These are phyloP conservation scores for Arthromyces matolae DNA, from an alignment of 768 basidiomycete species.

Conservation along the genomic window DNA sequence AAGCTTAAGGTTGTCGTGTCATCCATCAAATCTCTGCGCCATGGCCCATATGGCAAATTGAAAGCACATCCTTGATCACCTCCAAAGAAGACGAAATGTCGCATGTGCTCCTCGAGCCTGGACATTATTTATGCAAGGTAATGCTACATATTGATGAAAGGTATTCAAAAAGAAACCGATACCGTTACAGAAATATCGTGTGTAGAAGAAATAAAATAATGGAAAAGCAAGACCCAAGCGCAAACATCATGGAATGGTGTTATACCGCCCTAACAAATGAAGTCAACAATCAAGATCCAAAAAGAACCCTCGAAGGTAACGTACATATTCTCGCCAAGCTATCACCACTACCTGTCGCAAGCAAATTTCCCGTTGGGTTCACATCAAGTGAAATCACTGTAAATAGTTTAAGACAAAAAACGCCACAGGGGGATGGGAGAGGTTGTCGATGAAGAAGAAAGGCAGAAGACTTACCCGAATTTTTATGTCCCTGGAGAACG, in stretches of 20 bases:
- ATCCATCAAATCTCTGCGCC: too few species aligned
- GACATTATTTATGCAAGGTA: too few species aligned
- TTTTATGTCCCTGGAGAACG: constrained; percentile 79
- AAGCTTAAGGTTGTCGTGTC: too few species aligned
- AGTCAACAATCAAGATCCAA: background rate
- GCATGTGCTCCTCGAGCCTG: too few species aligned
- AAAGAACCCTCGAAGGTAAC: constrained; percentile 28
- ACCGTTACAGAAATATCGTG: too few species aligned
- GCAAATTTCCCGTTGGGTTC: constrained; percentile 39
- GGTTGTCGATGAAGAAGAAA: background rate
- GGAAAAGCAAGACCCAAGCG: background rate
- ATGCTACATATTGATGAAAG: too few species aligned
- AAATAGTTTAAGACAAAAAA: constrained; percentile 35
- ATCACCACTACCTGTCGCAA: constrained; percentile 54
- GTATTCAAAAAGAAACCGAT: too few species aligned
- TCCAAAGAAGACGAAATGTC: too few species aligned
- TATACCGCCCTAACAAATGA: constrained; percentile 12
- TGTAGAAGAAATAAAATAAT: too few species aligned
- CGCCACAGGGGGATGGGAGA: too few species aligned
- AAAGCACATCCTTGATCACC: too few species aligned
- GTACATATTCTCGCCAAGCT: constrained; percentile 52
- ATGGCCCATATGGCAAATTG: too few species aligned
- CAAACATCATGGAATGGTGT: background rate
- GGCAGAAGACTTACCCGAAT: constrained; percentile 51
- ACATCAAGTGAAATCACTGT: constrained; percentile 52